Conservation (phyloP, 106 monocot species). For the Dendrobium catenatum region DNA sequence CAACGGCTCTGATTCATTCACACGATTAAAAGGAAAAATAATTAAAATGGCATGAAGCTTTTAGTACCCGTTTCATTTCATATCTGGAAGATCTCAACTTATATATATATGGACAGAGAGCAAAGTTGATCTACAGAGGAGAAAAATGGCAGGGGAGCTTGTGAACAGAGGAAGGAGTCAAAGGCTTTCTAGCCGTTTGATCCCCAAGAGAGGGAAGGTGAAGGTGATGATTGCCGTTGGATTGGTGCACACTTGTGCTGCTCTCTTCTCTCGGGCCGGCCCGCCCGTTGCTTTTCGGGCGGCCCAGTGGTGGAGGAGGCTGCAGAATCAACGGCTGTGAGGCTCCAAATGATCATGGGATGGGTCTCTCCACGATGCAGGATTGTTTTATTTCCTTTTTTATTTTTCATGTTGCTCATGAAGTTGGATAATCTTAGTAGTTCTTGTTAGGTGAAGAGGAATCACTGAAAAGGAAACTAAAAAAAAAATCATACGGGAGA, state of each 20-base stretch:
- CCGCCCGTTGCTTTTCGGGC: not conserved
- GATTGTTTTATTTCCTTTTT: not conserved
- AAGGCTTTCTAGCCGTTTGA: slow-evolving; percentile 15
- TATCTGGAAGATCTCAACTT: not conserved
- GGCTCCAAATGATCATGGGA: not conserved
- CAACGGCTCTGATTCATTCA: slow-evolving; percentile 1
- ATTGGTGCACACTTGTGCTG: slow-evolving; percentile 16
- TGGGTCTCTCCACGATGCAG: not conserved
- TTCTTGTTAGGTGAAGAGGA: too few relatives aligned
- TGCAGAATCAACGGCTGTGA: not conserved
- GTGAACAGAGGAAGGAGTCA: slow-evolving; percentile 7
- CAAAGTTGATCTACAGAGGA: not conserved
- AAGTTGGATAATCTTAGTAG: not conserved
- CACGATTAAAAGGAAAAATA: slow-evolving; percentile 12
- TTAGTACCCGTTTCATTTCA: too few relatives aligned
- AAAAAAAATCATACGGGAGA: too few relatives aligned
- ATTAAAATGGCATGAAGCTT: not conserved
- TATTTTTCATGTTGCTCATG: not conserved
- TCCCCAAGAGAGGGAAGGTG: slow-evolving; percentile 35
- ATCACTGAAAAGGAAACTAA: too few relatives aligned
- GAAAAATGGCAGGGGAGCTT: not conserved
- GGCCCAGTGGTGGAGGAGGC: not conserved
- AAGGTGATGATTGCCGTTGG: slow-evolving; percentile 29
- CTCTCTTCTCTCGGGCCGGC: slow-evolving; percentile 11
- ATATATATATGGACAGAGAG: not conserved